Evolutionary conservation across 176 grass and related monocot genomes (phyloP), one percentile per base, ranked within the genome.

Genomic region (Panicum miliaceum): DNA sequence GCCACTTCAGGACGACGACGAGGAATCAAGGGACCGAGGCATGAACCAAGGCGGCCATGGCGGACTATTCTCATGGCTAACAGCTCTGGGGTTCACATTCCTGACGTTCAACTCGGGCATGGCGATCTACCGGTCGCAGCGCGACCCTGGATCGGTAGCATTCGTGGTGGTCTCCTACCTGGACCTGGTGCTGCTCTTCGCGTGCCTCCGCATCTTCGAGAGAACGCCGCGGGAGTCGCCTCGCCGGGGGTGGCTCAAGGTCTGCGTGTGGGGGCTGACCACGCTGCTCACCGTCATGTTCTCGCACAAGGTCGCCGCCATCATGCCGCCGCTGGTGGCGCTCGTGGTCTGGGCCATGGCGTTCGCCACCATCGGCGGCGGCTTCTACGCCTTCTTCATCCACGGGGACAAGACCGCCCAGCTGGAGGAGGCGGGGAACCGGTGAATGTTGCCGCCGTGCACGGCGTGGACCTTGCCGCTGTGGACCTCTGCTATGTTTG

Each of bases 31-130:
- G 37, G 26, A 70, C 40, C 0, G n/a, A 45, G 40, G 9, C 40
- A 70, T 46, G 67, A 26, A 70, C 40, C 12, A 70, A 3, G 18
- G n/a, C 22, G 10, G 20, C 12, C 10, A 14, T 4, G 40, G 12
- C 20, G 22, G 67, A 1, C 25, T 23, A 14, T 25, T 45, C 10
- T 46, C 68, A 46, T 71, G 68, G 68, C 1, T 46, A 12, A 71
- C 40, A 7, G 20, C 0, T 5, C 9, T 46, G 9, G 68, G 68
- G 3, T 71, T 71, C 1, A 11, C 4, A 4, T 71, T 71, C 40
- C 68, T 71, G 41, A 71, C 68, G 4, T 71, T 71, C 40, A 71
- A 71, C 68, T 71, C 68, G 12, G 42, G 14, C 64, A 66, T 66
- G 64, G 64, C 64, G 7, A 66, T 66, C 64, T 66, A 66, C 64